Evolutionary conservation across 768 basidiomycete species (phyloP).

Genomic region (Termitomyces heimii): DNA sequence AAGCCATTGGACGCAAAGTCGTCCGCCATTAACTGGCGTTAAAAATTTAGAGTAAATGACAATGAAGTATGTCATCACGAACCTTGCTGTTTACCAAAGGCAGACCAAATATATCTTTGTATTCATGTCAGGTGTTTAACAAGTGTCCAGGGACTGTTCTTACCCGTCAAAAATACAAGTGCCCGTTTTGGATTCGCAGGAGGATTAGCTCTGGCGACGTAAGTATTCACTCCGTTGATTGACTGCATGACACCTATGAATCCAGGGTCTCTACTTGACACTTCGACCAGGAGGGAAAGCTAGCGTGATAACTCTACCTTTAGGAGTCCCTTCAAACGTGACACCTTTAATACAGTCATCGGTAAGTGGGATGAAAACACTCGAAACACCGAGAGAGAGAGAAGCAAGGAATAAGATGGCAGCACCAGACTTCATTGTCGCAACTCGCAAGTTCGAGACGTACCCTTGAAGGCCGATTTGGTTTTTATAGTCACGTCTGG

Average conservation of each 20-base stretch:
- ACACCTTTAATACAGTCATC: neutral
- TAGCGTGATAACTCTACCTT: neutral
- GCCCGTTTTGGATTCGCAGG: conserved; percentile 8
- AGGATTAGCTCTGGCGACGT: conserved; percentile 6
- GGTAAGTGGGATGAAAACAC: conserved; percentile 7
- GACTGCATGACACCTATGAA: conserved; percentile 5
- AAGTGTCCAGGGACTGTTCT: neutral
- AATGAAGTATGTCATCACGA: neutral
- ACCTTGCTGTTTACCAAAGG: conserved; percentile 15
- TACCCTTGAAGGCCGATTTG: neutral
- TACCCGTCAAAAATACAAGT: conserved; percentile 10
- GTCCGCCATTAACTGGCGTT: conserved; percentile 12
- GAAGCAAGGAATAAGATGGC: neutral
- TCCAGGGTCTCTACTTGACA: too few species aligned
- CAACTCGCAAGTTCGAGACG: neutral
- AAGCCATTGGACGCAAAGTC: conserved; percentile 17
- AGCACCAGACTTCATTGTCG: conserved; percentile 5
- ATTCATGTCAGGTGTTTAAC: neutral
- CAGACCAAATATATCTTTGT: conserved; percentile 13
- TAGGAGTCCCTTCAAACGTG: neutral
- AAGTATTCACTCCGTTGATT: conserved; percentile 13
- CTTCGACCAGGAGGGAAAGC: neutral
- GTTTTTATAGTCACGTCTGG: neutral
- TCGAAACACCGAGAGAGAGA: neutral
- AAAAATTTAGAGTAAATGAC: neutral